These are phyloP conservation scores for Gracilariopsis chorda DNA, from an alignment of 23 red algal species.

Conservation along the genomic window DNA sequence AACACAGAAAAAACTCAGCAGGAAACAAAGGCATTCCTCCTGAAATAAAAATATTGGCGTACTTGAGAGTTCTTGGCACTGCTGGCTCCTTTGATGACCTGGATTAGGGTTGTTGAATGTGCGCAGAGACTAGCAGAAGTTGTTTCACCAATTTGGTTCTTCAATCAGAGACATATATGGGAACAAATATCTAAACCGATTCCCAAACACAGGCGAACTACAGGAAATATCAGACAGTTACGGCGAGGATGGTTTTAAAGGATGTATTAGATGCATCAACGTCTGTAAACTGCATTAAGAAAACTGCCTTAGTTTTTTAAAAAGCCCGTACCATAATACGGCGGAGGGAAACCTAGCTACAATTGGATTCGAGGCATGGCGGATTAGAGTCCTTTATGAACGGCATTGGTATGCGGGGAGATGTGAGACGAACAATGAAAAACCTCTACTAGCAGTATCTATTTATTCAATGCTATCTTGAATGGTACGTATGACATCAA, in stretches of 20 bases:
- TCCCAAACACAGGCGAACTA: not conserved
- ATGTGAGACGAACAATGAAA: constrained; percentile 39
- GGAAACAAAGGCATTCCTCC: too few relatives aligned
- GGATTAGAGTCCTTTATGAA: not conserved
- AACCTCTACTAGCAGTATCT: not conserved
- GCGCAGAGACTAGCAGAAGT: too few relatives aligned
- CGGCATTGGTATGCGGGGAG: constrained; percentile 43
- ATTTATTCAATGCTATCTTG: constrained; percentile 16
- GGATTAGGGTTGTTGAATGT: too few relatives aligned
- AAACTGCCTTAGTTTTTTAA: constrained; percentile 30
- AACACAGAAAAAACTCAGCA: too few relatives aligned
- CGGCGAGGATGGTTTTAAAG: constrained; percentile 1
- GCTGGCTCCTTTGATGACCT: too few relatives aligned
- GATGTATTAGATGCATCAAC: constrained; percentile 22
- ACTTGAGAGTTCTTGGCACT: too few relatives aligned
- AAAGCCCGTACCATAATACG: constrained; percentile 46
- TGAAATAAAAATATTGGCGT: too few relatives aligned
- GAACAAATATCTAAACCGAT: constrained; percentile 1
- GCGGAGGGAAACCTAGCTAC: constrained; percentile 5
- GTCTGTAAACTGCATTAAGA: constrained; percentile 15
- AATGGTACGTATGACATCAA: constrained; percentile 22
- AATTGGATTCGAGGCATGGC: constrained; percentile 4
- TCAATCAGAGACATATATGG: not conserved
- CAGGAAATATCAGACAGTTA: constrained; percentile 6
- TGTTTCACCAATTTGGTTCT: too few relatives aligned